Evolutionary conservation across 2,329 filamentous ascomycete genomes (phyloP), one percentile per base, ranked within the genome.

Genomic region (Chrysosporium keratinophilum): DNA sequence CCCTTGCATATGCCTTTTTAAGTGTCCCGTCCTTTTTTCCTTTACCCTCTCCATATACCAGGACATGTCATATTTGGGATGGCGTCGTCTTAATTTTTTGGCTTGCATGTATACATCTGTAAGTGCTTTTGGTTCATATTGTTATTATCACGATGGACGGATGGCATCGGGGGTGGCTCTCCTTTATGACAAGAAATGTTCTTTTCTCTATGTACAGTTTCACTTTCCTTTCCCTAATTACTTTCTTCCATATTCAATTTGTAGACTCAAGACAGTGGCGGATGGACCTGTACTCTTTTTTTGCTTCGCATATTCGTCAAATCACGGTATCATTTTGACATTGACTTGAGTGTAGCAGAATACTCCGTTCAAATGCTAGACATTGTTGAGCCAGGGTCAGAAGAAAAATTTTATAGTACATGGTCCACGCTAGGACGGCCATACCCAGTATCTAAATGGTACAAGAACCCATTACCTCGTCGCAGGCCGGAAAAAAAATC

Each of bases 41-140:
- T 28, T 51, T 46, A 15, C 41, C 37, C 12, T 45, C 7, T 45
- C 7, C 6, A 58, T 58, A 58, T 54, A 58, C 56, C 56, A 56
- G 51, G 43, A 52, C 54, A 54, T 52, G 28, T 52, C 45, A 50
- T 19, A 45, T 43, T 57, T 57, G 44, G 56, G 37, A 50, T 52
- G 56, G 56, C 56, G 56, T 57, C 20, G 47, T 48, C 2, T 33
- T 53, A 37, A 11, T 41, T 47, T 20, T 12, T 54, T 31, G 42
- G 33, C 17, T 44, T 23, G 19, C 23, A 28, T 28, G 23, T 28
- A 14, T 23, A 10, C 12, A 33, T 42, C 19, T 50, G 41, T 19
- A 45, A 11, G 2, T 45, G 50, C 28, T 40, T 43, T 52, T 31
- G n/a, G 9, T 23, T 7, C 11, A 17, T 34, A 20, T 40, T 52